These are phyloP conservation scores for Corymbia calophylla DNA, from an alignment of 441 rosid species.

Conservation along the genomic window DNA sequence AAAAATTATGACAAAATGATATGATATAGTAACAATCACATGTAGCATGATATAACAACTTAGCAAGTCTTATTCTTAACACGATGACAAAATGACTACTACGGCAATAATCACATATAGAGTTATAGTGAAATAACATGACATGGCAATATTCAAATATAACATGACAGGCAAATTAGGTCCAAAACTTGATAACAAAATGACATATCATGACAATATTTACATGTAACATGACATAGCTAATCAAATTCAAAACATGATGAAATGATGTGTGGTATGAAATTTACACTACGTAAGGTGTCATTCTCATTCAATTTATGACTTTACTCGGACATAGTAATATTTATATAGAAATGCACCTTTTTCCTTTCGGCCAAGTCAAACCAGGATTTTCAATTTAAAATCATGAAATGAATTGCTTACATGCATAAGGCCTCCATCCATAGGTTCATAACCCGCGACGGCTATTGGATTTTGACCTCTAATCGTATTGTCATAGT, in stretches of 20 bases:
- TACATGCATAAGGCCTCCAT: neutral
- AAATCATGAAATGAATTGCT: neutral
- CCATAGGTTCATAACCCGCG: neutral
- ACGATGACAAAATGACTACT: too few species aligned
- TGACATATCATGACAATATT: neutral
- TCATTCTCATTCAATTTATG: neutral
- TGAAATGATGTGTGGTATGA: neutral
- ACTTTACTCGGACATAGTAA: neutral
- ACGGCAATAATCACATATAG: too few species aligned
- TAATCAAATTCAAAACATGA: neutral
- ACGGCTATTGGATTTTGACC: neutral
- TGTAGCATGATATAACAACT: too few species aligned
- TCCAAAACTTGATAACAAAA: neutral
- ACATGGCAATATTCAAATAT: neutral
- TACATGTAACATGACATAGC: neutral
- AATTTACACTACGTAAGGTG: neutral
- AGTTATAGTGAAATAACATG: neutral
- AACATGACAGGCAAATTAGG: neutral
- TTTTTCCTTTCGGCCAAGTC: neutral
- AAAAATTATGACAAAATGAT: neutral
- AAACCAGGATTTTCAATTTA: neutral
- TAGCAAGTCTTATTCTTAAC: too few species aligned
- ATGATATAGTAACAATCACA: too few species aligned
- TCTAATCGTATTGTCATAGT: neutral
- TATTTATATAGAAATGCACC: neutral